Base-by-base conservation (phyloP, 371 early-diverging fungal species). In the Encephalitozoon cuniculi region DNA sequence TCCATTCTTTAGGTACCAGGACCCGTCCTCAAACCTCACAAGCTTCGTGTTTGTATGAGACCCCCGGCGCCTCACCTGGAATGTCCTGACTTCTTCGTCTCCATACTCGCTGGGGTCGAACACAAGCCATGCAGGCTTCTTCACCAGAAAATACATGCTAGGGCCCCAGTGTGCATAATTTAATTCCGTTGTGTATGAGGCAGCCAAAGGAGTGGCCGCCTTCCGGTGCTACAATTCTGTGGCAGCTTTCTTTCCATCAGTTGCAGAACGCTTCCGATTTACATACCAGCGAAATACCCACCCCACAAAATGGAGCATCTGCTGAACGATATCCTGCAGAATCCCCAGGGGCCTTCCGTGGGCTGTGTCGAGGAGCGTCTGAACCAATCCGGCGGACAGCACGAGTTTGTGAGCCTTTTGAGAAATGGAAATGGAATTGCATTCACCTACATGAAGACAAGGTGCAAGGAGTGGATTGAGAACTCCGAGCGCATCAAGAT, bases 1-100 rank as follows among this genome's bases (percentile, higher is more conserved):
- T 21, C 79, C 79, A 71, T 67, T 71, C 43, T 76, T 71, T 12
- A 79, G 32, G 40, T 75, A 79, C 76, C 80, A 64, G 15, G 52
- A 41, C 12, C 71, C 67, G 51, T 79, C 70, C 39, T 69, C 53
- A 40, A 34, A 64, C 41, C 64, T 54, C 18, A 76, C 52, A 12
- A 79, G 46, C 43, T 64, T 66, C 28, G 71, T 65, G 43, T 79
- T 79, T n/a, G 70, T 37, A 32, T 4, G 7, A 30, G 43, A 32
- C 30, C 40, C 46, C 21, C 32, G 41, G 8, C 46, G 41, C 6
- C 54, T 37, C 21, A 78, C 63, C 39, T 78, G 78, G 18, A 63
- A 40, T 21, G 34, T 68, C 28, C 43, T 32, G 21, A 78, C 43
- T 26, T 74, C 65, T 34, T 78, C 74, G 12, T 69, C 23, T 21